Percentiles rank a stretch among this genome's conserved stretches.
Conservation (phyloP, 768 basidiomycete genomes). For the Coprinopsis cinerea region DNA sequence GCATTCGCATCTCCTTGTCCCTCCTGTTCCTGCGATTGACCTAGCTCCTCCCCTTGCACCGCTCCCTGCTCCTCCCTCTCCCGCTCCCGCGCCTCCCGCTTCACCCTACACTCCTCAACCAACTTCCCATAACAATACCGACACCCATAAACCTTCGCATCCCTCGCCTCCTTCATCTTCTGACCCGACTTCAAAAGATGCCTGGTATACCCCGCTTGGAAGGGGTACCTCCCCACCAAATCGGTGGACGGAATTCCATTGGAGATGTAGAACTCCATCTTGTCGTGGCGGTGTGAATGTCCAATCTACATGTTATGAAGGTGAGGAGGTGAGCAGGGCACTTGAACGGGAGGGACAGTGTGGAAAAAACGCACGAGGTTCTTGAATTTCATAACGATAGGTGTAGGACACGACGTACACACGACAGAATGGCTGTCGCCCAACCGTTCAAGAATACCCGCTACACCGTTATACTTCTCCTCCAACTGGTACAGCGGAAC, state of each 20-base stretch:
- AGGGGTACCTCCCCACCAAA: not conserved
- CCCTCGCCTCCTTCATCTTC: not conserved
- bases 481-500: constrained; percentile 17
- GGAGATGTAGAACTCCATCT: constrained; percentile 33
- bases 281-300: constrained; percentile 59
- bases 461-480: constrained; percentile 25
- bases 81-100: not conserved
- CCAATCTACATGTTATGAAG: constrained; percentile 35
- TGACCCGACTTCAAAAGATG: not conserved
- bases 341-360: not conserved
- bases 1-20: not conserved
- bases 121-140: constrained; percentile 1
- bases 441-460: constrained; percentile 14
- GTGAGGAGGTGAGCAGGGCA: not conserved
- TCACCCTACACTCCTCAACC: constrained; percentile 5
- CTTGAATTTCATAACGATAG: constrained; percentile 41
- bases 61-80: not conserved
- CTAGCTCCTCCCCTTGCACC: not conserved
- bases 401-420: constrained; percentile 46
- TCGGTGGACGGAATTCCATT: not conserved
- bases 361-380: constrained; percentile 35
- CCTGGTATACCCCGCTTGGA: not conserved
- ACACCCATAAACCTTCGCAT: constrained; percentile 3
- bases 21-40: not conserved
- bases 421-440: constrained; percentile 26